Percentiles rank a stretch among this genome's conserved stretches.
These are phyloP conservation scores for Echium plantagineum DNA, from an alignment of 257 asterid species.

Conservation along the genomic window DNA sequence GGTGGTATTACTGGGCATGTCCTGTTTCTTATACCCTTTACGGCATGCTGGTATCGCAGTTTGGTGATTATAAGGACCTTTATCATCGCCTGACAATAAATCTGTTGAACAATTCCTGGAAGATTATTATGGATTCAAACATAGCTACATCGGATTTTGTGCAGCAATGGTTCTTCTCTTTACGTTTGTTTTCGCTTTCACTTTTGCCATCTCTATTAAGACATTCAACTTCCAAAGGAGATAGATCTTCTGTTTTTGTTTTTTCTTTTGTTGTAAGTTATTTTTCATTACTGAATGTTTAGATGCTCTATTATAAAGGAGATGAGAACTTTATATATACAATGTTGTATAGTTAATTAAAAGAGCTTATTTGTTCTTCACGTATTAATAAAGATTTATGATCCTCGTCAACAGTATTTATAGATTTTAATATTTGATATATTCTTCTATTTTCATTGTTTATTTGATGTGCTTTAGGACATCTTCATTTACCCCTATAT, in stretches of 20 bases:
- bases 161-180: conserved; percentile 27
- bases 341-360: too few species aligned
- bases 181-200: conserved; percentile 28
- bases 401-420: too few species aligned
- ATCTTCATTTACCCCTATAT: too few species aligned
- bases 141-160: conserved; percentile 42
- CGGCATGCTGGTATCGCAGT: conserved; percentile 51
- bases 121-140: conserved; percentile 35
- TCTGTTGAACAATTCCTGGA: conserved; percentile 35
- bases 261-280: not conserved
- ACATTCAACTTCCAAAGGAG: conserved; percentile 52
- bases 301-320: too few species aligned
- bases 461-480: too few species aligned
- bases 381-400: too few species aligned
- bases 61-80: conserved; percentile 34
- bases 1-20: conserved; percentile 72
- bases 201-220: conserved; percentile 35
- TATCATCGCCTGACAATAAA: not conserved
- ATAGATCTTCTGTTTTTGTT: conserved; percentile 7
- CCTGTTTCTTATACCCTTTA: conserved; percentile 59
- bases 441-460: too few species aligned
- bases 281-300: too few species aligned
- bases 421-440: too few species aligned
- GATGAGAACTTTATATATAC: too few species aligned
- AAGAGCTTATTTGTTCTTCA: too few species aligned